Base-by-base conservation (phyloP, 2,329 filamentous ascomycete species). In the Aspergillus tanneri region DNA sequence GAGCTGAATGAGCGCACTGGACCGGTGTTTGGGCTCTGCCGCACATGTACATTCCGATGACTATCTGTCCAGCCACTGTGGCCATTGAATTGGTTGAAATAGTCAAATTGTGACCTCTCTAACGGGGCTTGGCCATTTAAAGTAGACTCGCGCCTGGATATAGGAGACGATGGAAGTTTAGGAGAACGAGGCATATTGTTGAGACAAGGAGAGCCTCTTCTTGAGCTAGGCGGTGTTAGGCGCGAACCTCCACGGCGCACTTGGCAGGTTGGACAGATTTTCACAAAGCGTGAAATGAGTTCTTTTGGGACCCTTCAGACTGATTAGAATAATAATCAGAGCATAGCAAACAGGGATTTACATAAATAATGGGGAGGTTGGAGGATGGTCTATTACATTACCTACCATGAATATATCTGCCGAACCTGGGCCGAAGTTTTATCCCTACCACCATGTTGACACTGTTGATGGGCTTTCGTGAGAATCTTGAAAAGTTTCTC, bases 401-500 rank as follows among this genome's bases (percentile, higher is more conserved):
- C 38, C 44, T 68, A 77, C 75, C 75, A 78, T 52, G 75, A 77
- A 56, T 76, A 78, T 37, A 73, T 68, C 36, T 72, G 69, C 43
- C 75, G 68, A 37, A 78, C 75, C 50, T 77, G 72, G 8, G 73
- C 72, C n/a, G 75, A 78, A 14, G 75, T 78, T 55, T 77, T 77
- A 60, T 78, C 75, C 43, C 75, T 68, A n/a, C 75, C 75, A 43
- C 75, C 75, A 58, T 78, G 75, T 46, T 77, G 72, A 35, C 75
- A 77, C 59, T 76, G 72, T 37, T 74, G 71, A 54, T 78, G 75
- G 37, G 75, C 75, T 40, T 66, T 72, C 32, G 73, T 77, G 43
- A 78, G 65, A 43, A 78, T 76, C 50, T 76, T 75, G 62, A 77
- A 77, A 6, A 78, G 56, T 49, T 77, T 75, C 55, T 78, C 75